Base-by-base conservation (phyloP, 768 basidiomycete species). In the Kwoniella bestiolae region DNA sequence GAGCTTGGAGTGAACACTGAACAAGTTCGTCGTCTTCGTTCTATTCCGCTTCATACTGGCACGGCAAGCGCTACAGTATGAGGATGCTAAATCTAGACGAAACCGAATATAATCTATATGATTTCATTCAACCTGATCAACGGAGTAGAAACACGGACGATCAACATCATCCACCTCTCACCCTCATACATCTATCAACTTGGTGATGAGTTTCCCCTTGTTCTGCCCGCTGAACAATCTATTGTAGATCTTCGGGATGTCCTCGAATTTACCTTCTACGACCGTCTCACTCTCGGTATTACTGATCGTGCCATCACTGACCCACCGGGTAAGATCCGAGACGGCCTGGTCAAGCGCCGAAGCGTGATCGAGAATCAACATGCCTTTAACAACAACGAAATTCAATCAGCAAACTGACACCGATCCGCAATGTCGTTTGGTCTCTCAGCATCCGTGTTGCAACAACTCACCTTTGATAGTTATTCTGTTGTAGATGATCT, bases 121-220 rank as follows among this genome's bases (percentile, higher is more conserved):
- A n/a, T n/a, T n/a, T n/a, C n/a, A n/a, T n/a, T n/a, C n/a, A n/a
- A n/a, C n/a, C n/a, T n/a, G n/a, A n/a, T n/a, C n/a, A n/a, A n/a
- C n/a, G n/a, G n/a, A n/a, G n/a, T n/a, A n/a, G n/a, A n/a, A n/a
- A n/a, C n/a, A n/a, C n/a, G n/a, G n/a, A n/a, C n/a, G n/a, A n/a
- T n/a, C n/a, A n/a, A 41, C 5, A 25, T 47, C 18, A 25, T 47
- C n/a, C 46, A 3, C 46, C 18, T 46, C 51, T 60, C 55, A 51
- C 18, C 12, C 38, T 41, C 38, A 14, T 14, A 18, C 21, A 28
- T 12, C 70, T 7, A 71, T 63, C 25, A 78, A 58, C 60, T 72
- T 67, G 29, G 77, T 74, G 29, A 78, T 61, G 11, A 78, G 55
- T 52, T 76, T 78, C 14, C 77, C 77, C 56, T 60, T 70, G 60